Evolutionary conservation across 2,329 filamentous ascomycete genomes (phyloP).

Genomic region (Xylariaceae sp.): DNA sequence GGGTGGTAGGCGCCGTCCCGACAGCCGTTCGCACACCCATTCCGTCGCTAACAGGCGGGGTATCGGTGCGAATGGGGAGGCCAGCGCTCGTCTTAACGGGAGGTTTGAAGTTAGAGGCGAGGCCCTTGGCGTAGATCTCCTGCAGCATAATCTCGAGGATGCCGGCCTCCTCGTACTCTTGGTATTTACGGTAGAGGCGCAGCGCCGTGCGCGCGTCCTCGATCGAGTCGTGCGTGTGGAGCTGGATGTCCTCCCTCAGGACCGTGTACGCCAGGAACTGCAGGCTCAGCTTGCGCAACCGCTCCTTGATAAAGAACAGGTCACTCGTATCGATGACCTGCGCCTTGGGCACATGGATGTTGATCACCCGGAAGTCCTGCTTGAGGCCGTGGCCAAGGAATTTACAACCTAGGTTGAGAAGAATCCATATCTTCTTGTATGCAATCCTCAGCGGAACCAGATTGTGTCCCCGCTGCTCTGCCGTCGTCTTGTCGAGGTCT

Average conservation of each 20-base stretch:
- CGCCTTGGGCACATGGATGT: constrained; percentile 88
- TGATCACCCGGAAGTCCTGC: constrained; percentile 97
- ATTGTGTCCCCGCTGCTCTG: constrained; percentile 73
- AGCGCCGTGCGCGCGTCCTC: constrained; percentile 93
- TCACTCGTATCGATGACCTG: constrained; percentile 96
- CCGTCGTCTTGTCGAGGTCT: constrained; percentile 75
- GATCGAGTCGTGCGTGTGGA: constrained; percentile 91
- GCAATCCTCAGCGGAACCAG: constrained; percentile 87
- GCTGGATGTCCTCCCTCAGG: constrained; percentile 92
- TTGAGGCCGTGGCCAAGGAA: constrained; percentile 94
- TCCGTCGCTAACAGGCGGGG: constrained; percentile 35
- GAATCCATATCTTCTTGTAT: constrained; percentile 97
- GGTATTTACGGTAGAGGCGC: constrained; percentile 86
- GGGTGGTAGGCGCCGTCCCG: constrained; percentile 28
- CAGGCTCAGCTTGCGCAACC: constrained; percentile 85
- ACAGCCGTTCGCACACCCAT: not conserved
- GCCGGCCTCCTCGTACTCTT: constrained; percentile 87
- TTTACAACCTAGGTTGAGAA: constrained; percentile 90
- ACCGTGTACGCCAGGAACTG: constrained; percentile 92
- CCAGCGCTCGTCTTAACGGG: constrained; percentile 46
- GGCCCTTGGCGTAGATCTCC: constrained; percentile 78
- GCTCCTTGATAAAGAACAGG: constrained; percentile 82
- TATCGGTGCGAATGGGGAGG: constrained; percentile 36
- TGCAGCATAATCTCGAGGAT: constrained; percentile 83
- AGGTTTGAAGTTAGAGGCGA: constrained; percentile 63